phyloP scores from a whole-genome alignment of 148 eudicot genomes.

The Arbutus unedo region DNA sequence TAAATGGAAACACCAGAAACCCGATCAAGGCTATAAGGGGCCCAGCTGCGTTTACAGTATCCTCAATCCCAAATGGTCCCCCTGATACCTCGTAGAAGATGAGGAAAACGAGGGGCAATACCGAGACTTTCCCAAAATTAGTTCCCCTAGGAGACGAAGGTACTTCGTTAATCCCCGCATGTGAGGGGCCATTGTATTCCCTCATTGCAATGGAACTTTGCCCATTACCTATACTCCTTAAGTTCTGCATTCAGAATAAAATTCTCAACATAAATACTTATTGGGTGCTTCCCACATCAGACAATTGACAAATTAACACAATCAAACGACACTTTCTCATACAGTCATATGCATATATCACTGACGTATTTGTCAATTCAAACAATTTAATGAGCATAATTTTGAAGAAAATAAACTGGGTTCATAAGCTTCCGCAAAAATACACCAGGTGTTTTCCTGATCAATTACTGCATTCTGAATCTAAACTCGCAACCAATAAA shows the following conservation, averaged over 20 bases:
- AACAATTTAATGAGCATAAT: background rate
- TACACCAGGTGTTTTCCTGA: background rate
- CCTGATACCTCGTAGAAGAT: conserved; percentile 27
- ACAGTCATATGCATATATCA: background rate
- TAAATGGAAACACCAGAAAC: conserved; percentile 13
- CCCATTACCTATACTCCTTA: background rate
- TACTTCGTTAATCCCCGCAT: conserved; percentile 4
- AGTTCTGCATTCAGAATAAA: background rate
- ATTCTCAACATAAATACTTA: background rate
- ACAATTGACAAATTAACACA: background rate
- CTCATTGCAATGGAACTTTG: background rate
- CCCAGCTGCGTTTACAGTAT: conserved; percentile 15
- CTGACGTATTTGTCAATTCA: background rate
- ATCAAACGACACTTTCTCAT: background rate
- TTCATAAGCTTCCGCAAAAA: background rate
- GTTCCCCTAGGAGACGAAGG: conserved; percentile 14
- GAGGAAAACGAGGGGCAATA: conserved; percentile 20
- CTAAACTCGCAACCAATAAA: background rate
- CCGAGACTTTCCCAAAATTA: conserved; percentile 5
- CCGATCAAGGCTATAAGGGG: conserved; percentile 22
- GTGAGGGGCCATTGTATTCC: background rate
- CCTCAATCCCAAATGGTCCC: conserved; percentile 21
- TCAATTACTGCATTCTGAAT: background rate
- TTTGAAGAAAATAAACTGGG: background rate
- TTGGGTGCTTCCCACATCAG: background rate